Evolutionary conservation across 345 rosid genomes (phyloP).

Genomic region (Camelina neglecta): DNA sequence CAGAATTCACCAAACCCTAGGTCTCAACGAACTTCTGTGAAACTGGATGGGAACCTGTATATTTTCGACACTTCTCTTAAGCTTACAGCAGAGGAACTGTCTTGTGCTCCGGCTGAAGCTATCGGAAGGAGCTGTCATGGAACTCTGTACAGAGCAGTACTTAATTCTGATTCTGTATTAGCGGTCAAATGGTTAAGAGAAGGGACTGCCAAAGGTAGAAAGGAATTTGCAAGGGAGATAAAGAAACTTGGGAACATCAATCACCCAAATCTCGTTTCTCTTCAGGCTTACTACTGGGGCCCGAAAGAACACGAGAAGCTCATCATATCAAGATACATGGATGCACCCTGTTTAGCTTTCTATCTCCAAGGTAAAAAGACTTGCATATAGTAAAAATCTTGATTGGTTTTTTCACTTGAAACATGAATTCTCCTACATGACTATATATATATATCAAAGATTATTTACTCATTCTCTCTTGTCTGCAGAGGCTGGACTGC

Average conservation of each 20-base stretch:
- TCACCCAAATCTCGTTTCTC: slow-evolving; percentile 84
- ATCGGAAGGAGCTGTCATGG: slow-evolving; percentile 94
- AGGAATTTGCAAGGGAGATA: slow-evolving; percentile 87
- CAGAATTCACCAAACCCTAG: slow-evolving; percentile 49
- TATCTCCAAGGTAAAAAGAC: slow-evolving; percentile 76
- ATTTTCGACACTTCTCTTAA: slow-evolving; percentile 64
- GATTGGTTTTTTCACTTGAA: neutral
- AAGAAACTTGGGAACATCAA: slow-evolving; percentile 85
- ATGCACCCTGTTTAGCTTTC: slow-evolving; percentile 68
- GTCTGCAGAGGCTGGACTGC: slow-evolving; percentile 59
- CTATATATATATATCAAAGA: neutral
- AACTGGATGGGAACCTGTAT: slow-evolving; percentile 74
- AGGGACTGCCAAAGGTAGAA: slow-evolving; percentile 79
- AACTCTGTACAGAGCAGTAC: slow-evolving; percentile 70
- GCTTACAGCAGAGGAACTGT: slow-evolving; percentile 82
- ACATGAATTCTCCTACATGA: neutral
- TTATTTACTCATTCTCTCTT: slow-evolving; percentile 11
- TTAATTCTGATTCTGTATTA: slow-evolving; percentile 60
- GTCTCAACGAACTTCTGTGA: slow-evolving; percentile 62
- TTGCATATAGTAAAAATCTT: neutral
- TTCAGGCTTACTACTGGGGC: slow-evolving; percentile 89
- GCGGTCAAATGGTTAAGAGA: slow-evolving; percentile 88
- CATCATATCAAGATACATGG: slow-evolving; percentile 65
- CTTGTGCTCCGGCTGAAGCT: slow-evolving; percentile 86
- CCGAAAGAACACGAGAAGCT: slow-evolving; percentile 85